Evolutionary conservation across 495 filamentous ascomycete species (phyloP).

Genomic region (Penicillium tannophilum): DNA sequence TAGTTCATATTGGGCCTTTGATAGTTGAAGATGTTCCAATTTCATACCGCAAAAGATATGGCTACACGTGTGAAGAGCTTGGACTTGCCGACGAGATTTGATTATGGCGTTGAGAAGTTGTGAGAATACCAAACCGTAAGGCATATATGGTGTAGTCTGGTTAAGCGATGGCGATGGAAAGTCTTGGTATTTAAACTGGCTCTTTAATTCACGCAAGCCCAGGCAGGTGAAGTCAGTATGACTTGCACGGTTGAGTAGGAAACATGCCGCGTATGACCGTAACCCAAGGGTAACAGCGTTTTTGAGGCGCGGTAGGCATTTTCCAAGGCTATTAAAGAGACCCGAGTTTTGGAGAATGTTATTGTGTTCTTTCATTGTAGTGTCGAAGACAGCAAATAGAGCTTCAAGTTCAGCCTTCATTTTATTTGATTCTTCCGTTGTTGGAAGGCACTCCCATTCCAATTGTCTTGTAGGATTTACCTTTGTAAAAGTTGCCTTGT

Average conservation of each 20-base stretch:
- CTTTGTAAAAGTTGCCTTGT: slow-evolving; percentile 5
- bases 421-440: slow-evolving; percentile 3
- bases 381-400: slow-evolving; percentile 3
- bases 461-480: background rate
- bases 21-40: slow-evolving; percentile 1
- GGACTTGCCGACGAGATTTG: slow-evolving; percentile 5
- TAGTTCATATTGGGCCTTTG: slow-evolving; percentile 7
- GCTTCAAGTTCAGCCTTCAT: slow-evolving; percentile 2
- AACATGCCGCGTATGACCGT: background rate
- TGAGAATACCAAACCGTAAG: slow-evolving; percentile 10
- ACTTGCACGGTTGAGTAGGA: slow-evolving; percentile 1
- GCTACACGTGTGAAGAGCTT: slow-evolving; percentile 7
- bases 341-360: background rate
- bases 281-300: slow-evolving; percentile 3
- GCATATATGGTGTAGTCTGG: background rate
- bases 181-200: slow-evolving; percentile 1
- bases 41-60: slow-evolving; percentile 1
- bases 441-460: background rate
- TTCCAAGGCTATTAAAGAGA: background rate
- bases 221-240: slow-evolving; percentile 3
- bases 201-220: slow-evolving; percentile 10
- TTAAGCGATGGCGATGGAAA: background rate
- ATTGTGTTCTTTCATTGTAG: slow-evolving; percentile 1
- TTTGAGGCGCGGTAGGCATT: slow-evolving; percentile 8
- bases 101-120: slow-evolving; percentile 4